Conservation (phyloP, 1,284 basidiomycete genomes). For the Cutaneotrichosporon sp. region DNA sequence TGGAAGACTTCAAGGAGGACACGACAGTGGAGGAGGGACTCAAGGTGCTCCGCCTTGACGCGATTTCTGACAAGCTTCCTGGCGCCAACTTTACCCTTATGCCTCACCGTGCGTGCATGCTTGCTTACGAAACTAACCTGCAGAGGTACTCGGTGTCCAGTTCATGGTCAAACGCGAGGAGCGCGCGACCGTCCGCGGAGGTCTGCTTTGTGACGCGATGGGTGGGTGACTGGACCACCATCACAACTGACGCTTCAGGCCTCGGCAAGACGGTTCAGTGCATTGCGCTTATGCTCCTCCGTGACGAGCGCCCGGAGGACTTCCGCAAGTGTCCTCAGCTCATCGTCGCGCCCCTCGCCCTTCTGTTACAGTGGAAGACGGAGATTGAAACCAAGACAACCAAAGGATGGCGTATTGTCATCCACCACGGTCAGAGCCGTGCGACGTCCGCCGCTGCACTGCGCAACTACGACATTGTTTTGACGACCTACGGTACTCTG, state of each 20-base stretch:
- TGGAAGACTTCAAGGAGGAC: conserved; percentile 36
- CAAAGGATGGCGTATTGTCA: conserved; percentile 27
- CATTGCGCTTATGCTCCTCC: conserved; percentile 40
- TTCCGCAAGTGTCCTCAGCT: conserved; percentile 40
- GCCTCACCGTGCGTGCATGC: conserved; percentile 38
- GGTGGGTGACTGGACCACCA: conserved; percentile 8
- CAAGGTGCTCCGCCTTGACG: conserved; percentile 23
- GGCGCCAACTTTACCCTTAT: conserved; percentile 35
- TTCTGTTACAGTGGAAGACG: conserved; percentile 47
- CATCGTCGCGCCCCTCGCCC: conserved; percentile 47
- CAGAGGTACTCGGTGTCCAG: conserved; percentile 39
- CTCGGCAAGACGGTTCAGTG: conserved; percentile 49
- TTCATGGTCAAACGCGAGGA: conserved; percentile 46
- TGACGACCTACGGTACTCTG: conserved; percentile 43
- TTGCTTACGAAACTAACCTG: not conserved
- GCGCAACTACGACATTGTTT: conserved; percentile 41
- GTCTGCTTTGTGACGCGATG: conserved; percentile 43
- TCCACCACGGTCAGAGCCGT: conserved; percentile 44
- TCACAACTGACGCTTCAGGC: conserved; percentile 23
- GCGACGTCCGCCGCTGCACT: conserved; percentile 31
- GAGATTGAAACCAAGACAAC: conserved; percentile 48
- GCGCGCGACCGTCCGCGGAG: conserved; percentile 33
- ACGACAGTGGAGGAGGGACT: conserved; percentile 30
- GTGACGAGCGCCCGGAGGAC: conserved; percentile 37
- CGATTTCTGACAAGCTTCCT: conserved; percentile 22